A percentile compares a stretch with the other conserved stretches of the same genome.
phyloP scores from a whole-genome alignment of 441 rosid genomes.

The Capsella rubella region DNA sequence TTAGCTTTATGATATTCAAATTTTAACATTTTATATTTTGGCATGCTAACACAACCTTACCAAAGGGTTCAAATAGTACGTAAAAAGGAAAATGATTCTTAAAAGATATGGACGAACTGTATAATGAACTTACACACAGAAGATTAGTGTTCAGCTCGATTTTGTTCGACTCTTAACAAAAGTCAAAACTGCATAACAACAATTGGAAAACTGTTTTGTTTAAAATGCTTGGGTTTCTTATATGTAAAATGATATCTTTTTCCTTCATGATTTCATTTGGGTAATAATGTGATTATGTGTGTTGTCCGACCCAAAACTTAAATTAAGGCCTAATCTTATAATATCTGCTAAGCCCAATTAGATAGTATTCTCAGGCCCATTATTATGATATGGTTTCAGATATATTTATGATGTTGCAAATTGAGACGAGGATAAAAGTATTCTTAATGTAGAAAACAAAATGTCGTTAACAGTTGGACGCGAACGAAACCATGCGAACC shows the following conservation, averaged over 20 bases:
- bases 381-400: not conserved
- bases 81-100: not conserved
- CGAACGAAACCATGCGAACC: not conserved
- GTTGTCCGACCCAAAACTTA: not conserved
- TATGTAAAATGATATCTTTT: not conserved
- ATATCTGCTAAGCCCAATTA: not conserved
- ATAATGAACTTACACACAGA: not conserved
- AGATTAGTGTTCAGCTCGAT: not conserved
- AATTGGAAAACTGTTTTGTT: not conserved
- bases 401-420: not conserved
- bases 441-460: not conserved
- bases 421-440: not conserved
- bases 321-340: not conserved
- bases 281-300: not conserved
- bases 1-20: constrained; percentile 13
- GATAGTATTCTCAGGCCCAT: constrained; percentile 5
- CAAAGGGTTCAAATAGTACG: not conserved
- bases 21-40: not conserved
- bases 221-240: not conserved
- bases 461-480: too few species aligned
- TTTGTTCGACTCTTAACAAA: not conserved
- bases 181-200: not conserved
- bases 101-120: too few species aligned
- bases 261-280: not conserved
- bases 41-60: not conserved